Conservation (phyloP, 495 filamentous ascomycete genomes). For the Cladorrhinum samala region DNA sequence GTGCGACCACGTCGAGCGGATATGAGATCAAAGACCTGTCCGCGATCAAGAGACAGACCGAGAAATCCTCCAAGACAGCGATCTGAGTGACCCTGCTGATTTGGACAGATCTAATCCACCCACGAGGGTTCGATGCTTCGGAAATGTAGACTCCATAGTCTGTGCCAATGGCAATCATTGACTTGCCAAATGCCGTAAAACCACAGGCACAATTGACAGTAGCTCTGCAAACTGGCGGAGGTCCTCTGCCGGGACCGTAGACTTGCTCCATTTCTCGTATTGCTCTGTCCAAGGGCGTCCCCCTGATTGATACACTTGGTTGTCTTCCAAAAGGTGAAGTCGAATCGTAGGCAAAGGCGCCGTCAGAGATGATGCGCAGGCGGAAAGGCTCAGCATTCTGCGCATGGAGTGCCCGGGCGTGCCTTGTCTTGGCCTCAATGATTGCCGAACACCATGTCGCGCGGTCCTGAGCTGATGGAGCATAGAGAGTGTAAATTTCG, state of each 20-base stretch:
- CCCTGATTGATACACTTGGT: slow-evolving; percentile 56
- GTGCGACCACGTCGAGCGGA: slow-evolving; percentile 83
- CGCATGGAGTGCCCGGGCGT: slow-evolving; percentile 78
- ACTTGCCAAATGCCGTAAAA: slow-evolving; percentile 73
- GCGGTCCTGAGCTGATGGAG: slow-evolving; percentile 62
- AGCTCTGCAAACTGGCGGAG: slow-evolving; percentile 71
- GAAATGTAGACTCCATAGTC: slow-evolving; percentile 90
- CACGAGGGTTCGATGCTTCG: slow-evolving; percentile 76
- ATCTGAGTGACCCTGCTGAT: slow-evolving; percentile 80
- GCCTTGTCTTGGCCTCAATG: slow-evolving; percentile 85
- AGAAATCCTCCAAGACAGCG: slow-evolving; percentile 92
- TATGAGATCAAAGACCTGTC: slow-evolving; percentile 92
- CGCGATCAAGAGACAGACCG: slow-evolving; percentile 79
- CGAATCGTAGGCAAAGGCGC: slow-evolving; percentile 81
- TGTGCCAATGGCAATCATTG: slow-evolving; percentile 91
- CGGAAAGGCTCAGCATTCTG: slow-evolving; percentile 97
- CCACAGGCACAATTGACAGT: slow-evolving; percentile 87
- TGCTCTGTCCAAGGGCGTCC: slow-evolving; percentile 86
- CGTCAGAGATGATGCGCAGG: slow-evolving; percentile 84
- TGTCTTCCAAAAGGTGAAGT: slow-evolving; percentile 41
- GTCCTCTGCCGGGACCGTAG: slow-evolving; percentile 61
- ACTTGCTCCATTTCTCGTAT: slow-evolving; percentile 79
- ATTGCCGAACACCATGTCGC: slow-evolving; percentile 92
- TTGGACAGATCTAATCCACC: slow-evolving; percentile 78
- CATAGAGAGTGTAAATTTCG: slow-evolving; percentile 82